Conservation (phyloP, 768 basidiomycete genomes). For the Fomitopsis pulvina region DNA sequence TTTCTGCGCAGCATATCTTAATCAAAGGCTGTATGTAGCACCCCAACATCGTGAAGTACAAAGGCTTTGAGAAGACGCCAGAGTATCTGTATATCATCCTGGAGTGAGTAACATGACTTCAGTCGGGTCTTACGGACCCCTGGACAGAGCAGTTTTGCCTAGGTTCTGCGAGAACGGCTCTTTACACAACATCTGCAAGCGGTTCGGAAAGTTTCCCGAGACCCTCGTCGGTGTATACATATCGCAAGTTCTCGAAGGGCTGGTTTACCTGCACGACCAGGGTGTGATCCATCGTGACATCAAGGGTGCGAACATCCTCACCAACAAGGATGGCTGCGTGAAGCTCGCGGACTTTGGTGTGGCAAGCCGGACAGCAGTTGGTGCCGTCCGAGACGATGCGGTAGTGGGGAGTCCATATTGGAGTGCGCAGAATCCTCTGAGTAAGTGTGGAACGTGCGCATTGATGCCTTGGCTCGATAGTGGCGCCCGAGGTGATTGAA, state of each 20-base stretch:
- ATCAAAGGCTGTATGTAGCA: slow-evolving; percentile 58
- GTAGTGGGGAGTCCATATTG: slow-evolving; percentile 98
- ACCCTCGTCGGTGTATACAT: slow-evolving; percentile 95
- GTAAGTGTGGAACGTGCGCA: neutral
- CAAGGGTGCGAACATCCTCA: slow-evolving; percentile 97
- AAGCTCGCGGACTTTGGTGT: slow-evolving; percentile 99
- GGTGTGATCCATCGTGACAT: slow-evolving; percentile 99
- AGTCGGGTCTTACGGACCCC: neutral
- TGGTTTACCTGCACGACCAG: slow-evolving; percentile 97
- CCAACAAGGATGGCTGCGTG: slow-evolving; percentile 97
- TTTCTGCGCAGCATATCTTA: neutral
- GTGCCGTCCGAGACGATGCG: slow-evolving; percentile 75
- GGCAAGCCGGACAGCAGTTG: slow-evolving; percentile 70
- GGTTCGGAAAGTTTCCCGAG: slow-evolving; percentile 98
- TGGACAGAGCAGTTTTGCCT: too few relatives aligned
- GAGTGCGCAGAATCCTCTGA: slow-evolving; percentile 55
- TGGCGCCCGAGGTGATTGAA: slow-evolving; percentile 99
- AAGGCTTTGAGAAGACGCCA: slow-evolving; percentile 92
- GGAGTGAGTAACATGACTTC: slow-evolving; percentile 47
- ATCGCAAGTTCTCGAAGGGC: slow-evolving; percentile 90
- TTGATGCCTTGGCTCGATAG: slow-evolving; percentile 28
- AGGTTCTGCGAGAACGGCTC: slow-evolving; percentile 99
- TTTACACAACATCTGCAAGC: slow-evolving; percentile 89
- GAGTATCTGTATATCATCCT: slow-evolving; percentile 96
- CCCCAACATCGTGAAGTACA: slow-evolving; percentile 97